Base-by-base conservation (phyloP, 2,329 filamentous ascomycete species). In the Colletotrichum graminicola region DNA sequence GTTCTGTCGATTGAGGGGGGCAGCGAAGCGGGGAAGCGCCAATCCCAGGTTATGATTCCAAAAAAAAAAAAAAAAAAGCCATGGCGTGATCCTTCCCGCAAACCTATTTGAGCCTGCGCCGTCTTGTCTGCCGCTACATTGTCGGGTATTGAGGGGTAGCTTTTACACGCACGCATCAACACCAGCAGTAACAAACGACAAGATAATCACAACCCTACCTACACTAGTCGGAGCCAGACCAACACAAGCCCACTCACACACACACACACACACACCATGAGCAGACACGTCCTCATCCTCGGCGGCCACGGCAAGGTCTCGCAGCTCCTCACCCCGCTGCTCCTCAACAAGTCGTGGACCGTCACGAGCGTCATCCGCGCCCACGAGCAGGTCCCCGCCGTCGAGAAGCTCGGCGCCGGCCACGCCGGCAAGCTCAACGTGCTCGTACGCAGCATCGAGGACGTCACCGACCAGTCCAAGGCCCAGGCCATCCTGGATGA, bases 221-320 rank as follows among this genome's bases (percentile, higher is more conserved):
- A 5, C 23, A 29, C 49, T 23, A 26, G n/a, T 0, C 49, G 16
- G 7, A 29, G 23, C 8, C 5, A 54, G 16, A 54, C 8, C 51
- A n/a, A 45, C 7, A 45, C 39, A n/a, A 1, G 23, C 39, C 6
- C 14, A 47, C 23, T 34, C 4, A 16, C 23, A 45, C 23, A 60
- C 23, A n/a, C 49, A 8, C 23, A 52, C 26, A 55, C 52, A 55
- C 18, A n/a, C 36, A 41, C 11, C 73, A 77, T 79, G 73, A 75
- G 75, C 74, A 84, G 80, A 39, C 85, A 89, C 78, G 89, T 95
- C 71, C 90, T 95, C 72, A 82, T 96, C 75, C 88, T 96, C 73
- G 93, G 93, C 77, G 94, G 93, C 76, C 93, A 95, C 83, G 94
- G 94, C 82, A 94, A 94, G 79, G 82, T 96, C 71, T 89, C 93